phyloP scores from a whole-genome alignment of 176 grass and related monocot species.

The Triticum turgidum region DNA sequence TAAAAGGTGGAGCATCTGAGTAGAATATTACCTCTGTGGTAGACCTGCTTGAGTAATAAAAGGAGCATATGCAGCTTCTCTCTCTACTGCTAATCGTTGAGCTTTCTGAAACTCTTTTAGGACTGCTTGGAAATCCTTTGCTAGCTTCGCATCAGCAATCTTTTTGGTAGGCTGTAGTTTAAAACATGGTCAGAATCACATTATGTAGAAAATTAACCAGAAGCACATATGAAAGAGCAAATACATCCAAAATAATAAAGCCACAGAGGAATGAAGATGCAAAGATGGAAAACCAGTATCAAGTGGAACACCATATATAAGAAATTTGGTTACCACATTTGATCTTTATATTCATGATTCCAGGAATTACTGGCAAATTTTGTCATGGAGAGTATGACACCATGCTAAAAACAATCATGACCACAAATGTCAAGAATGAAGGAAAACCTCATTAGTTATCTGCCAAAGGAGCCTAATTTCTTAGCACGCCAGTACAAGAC shows the following conservation, averaged over 20 bases:
- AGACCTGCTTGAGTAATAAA: slow-evolving; percentile 63
- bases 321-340: neutral
- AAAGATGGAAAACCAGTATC: slow-evolving; percentile 1
- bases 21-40: slow-evolving; percentile 60
- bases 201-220: neutral
- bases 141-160: slow-evolving; percentile 92
- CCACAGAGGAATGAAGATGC: slow-evolving; percentile 1
- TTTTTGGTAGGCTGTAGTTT: slow-evolving; percentile 83
- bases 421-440: neutral
- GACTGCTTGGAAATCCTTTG: slow-evolving; percentile 96
- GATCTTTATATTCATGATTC: neutral
- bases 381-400: neutral
- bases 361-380: neutral
- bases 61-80: slow-evolving; percentile 94
- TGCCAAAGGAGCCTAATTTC: neutral
- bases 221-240: neutral
- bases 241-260: neutral
- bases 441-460: neutral
- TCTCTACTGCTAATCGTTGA: slow-evolving; percentile 82
- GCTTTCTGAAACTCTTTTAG: slow-evolving; percentile 95
- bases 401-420: slow-evolving; percentile 3
- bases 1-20: neutral
- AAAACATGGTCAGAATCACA: slow-evolving; percentile 23
- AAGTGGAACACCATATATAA: neutral
- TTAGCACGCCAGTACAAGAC: neutral